These are phyloP conservation scores for Ordospora colligata DNA, from an alignment of 371 early-diverging fungal species.

Conservation along the genomic window DNA sequence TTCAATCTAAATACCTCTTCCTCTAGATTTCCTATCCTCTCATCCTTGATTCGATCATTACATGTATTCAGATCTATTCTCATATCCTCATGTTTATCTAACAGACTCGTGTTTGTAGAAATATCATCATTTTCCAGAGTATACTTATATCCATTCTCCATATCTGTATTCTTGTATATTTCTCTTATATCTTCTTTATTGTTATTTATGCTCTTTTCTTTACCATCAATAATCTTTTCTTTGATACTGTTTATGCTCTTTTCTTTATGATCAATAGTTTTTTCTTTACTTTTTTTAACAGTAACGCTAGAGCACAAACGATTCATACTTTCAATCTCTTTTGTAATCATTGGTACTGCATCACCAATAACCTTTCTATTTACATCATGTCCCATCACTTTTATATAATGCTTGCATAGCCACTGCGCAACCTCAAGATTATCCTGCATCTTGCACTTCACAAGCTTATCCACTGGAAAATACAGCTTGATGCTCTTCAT, in stretches of 20 bases:
- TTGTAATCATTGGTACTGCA: neutral
- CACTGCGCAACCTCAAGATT: constrained; percentile 49
- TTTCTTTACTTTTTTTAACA: neutral
- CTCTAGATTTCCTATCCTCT: neutral
- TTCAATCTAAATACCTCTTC: neutral
- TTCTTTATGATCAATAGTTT: neutral
- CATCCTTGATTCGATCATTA: neutral
- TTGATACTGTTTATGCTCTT: neutral
- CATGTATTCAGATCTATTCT: neutral
- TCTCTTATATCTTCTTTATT: neutral
- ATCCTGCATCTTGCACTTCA: constrained; percentile 39
- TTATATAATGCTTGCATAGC: constrained; percentile 30
- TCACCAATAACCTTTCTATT: neutral
- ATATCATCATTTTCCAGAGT: neutral
- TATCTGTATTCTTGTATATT: neutral
- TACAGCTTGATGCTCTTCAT: constrained; percentile 16
- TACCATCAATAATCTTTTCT: neutral
- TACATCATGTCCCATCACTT: neutral
- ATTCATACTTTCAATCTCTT: too few relatives aligned
- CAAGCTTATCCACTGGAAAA: constrained; percentile 42
- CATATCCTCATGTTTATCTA: neutral
- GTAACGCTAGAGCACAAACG: too few relatives aligned
- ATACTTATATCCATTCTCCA: neutral
- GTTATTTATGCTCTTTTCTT: too few relatives aligned
- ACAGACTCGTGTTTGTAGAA: neutral